These are phyloP conservation scores for Platismatia glauca DNA, from an alignment of 495 filamentous ascomycete genomes.

Conservation along the genomic window DNA sequence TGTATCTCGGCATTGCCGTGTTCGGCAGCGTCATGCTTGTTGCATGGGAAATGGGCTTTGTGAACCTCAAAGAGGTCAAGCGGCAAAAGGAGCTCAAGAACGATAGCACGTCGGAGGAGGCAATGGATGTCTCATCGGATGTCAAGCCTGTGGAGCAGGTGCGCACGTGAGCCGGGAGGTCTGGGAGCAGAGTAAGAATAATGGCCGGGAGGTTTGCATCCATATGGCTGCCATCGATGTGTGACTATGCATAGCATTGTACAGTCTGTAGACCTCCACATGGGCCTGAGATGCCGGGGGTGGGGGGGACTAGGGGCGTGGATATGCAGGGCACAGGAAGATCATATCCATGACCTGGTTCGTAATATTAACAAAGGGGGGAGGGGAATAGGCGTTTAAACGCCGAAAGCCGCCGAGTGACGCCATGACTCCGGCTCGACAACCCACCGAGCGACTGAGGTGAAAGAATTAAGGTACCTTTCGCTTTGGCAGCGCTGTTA, in stretches of 20 bases:
- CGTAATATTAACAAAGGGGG: no score
- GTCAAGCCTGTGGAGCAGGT: slow-evolving; percentile 23
- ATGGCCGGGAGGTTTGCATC: not conserved
- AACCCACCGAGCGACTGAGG: no score
- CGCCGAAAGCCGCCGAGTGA: no score
- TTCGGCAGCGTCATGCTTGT: slow-evolving; percentile 24
- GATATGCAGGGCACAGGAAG: no score
- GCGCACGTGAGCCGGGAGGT: slow-evolving; percentile 22
- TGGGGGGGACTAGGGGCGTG: no score
- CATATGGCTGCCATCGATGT: not conserved
- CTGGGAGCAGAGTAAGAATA: slow-evolving; percentile 21
- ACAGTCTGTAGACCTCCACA: not conserved
- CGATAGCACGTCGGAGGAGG: slow-evolving; percentile 21
- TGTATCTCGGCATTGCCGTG: slow-evolving; percentile 38
- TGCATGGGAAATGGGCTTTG: slow-evolving; percentile 24
- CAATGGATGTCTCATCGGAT: slow-evolving; percentile 20
- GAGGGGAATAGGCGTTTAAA: no score
- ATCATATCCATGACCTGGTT: no score
- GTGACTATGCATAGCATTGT: not conserved
- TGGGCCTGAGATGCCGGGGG: no score
- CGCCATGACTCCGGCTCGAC: no score
- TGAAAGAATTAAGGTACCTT: no score
- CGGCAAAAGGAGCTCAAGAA: slow-evolving; percentile 24
- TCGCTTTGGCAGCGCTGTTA: no score
- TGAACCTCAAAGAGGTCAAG: slow-evolving; percentile 17